Evolutionary conservation across 306 rosid species (phyloP).

Genomic region (Prunus kanzakura): DNA sequence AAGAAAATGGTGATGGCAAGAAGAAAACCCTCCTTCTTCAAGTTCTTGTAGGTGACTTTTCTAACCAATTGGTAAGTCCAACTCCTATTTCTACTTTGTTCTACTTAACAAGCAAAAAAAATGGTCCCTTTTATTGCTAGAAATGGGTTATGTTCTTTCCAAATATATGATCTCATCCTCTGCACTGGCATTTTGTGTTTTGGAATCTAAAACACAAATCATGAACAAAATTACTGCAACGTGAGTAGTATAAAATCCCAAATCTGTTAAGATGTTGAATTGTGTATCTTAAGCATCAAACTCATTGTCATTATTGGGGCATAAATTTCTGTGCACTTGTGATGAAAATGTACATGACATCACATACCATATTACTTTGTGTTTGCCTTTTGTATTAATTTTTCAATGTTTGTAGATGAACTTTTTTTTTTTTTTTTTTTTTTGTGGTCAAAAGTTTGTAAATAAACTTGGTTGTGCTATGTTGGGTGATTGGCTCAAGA

Average conservation of each 20-base stretch:
- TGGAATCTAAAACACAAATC: background rate
- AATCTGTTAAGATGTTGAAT: background rate
- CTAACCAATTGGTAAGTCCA: background rate
- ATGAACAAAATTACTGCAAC: too few species aligned
- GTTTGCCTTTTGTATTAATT: background rate
- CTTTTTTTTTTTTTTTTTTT: too few species aligned
- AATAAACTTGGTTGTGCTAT: too few species aligned
- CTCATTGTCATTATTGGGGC: background rate
- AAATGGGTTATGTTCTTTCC: too few species aligned
- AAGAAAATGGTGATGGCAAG: background rate
- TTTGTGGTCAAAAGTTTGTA: too few species aligned
- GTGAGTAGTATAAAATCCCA: too few species aligned
- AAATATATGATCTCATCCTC: too few species aligned
- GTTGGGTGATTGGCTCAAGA: too few species aligned
- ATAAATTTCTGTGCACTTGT: background rate
- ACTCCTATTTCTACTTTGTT: background rate
- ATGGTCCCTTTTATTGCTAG: too few species aligned
- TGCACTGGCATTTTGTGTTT: background rate
- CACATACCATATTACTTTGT: too few species aligned
- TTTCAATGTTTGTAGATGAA: background rate
- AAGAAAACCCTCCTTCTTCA: background rate
- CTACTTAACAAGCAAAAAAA: background rate
- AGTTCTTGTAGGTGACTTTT: background rate
- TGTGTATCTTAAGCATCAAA: background rate
- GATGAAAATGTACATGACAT: background rate